Evolutionary conservation across 306 rosid genomes (phyloP).

Genomic region (Cicer bijugum): DNA sequence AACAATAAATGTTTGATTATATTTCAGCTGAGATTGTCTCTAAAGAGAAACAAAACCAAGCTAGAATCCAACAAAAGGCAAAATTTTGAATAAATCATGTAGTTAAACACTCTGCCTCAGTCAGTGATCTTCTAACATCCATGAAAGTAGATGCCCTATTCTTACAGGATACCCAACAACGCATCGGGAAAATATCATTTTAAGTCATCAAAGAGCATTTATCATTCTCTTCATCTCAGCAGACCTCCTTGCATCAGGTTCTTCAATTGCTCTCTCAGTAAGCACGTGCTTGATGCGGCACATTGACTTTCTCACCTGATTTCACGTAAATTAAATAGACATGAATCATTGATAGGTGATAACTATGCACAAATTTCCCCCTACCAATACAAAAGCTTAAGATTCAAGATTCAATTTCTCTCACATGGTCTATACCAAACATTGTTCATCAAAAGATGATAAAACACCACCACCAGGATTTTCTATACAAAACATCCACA

Average conservation of each 20-base stretch:
- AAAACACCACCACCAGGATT: not conserved
- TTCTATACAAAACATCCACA: not conserved
- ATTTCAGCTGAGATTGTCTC: slow-evolving; percentile 10
- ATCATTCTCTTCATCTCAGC: slow-evolving; percentile 98
- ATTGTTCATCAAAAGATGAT: not conserved
- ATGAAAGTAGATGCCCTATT: slow-evolving; percentile 33
- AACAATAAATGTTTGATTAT: not conserved
- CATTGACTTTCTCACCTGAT: slow-evolving; percentile 96
- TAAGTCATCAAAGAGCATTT: slow-evolving; percentile 66
- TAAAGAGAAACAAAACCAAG: slow-evolving; percentile 23
- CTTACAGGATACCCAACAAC: slow-evolving; percentile 38
- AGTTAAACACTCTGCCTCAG: slow-evolving; percentile 25
- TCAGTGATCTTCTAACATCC: slow-evolving; percentile 34
- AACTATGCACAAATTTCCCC: not conserved
- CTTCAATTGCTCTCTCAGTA: slow-evolving; percentile 91
- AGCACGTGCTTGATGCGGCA: slow-evolving; percentile 96
- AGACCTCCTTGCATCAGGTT: slow-evolving; percentile 90
- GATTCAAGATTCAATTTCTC: slow-evolving; percentile 21
- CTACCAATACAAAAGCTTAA: not conserved
- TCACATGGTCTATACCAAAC: slow-evolving; percentile 4
- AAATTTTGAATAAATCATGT: slow-evolving; percentile 9
- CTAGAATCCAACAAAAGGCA: slow-evolving; percentile 20
- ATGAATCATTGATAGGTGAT: not conserved
- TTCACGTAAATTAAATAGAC: slow-evolving; percentile 35
- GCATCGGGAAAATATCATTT: slow-evolving; percentile 13